A percentile compares a stretch with the other conserved stretches of the same genome.
Evolutionary conservation across 2,329 filamentous ascomycete genomes (phyloP).

Genomic region (Pochonia chlamydosporia): DNA sequence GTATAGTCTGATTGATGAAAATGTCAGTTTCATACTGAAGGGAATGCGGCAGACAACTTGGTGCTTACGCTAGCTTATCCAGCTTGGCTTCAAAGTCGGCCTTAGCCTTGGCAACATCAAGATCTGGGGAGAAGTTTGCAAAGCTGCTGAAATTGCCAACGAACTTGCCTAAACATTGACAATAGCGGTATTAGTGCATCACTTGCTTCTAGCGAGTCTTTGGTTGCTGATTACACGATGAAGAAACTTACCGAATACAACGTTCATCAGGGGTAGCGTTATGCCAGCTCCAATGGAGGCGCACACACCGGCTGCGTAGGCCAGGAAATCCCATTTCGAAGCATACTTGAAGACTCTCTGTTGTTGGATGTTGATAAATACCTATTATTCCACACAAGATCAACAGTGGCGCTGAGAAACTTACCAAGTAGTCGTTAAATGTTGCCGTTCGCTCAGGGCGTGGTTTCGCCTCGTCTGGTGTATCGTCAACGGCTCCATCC

Average conservation of each 20-base stretch:
- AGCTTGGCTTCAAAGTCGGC: slow-evolving; percentile 34
- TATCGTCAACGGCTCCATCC: background rate
- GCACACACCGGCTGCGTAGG: slow-evolving; percentile 40
- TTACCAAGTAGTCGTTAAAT: slow-evolving; percentile 38
- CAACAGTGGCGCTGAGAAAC: background rate
- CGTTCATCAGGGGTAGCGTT: slow-evolving; percentile 54
- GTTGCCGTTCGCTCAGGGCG: slow-evolving; percentile 33
- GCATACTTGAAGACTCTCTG: slow-evolving; percentile 50
- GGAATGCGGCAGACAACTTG: too few species aligned
- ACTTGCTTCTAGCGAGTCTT: too few species aligned
- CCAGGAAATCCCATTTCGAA: slow-evolving; percentile 43
- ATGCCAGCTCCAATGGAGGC: slow-evolving; percentile 47
- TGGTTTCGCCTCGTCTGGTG: background rate
- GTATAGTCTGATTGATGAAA: slow-evolving; percentile 43
- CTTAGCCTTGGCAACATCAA: slow-evolving; percentile 20
- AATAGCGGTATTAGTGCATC: too few species aligned
- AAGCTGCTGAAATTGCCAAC: slow-evolving; percentile 43
- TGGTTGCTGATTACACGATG: too few species aligned
- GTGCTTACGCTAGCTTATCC: slow-evolving; percentile 41
- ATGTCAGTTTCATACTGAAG: background rate
- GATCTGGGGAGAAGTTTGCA: slow-evolving; percentile 24
- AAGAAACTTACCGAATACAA: slow-evolving; percentile 43
- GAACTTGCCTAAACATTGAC: slow-evolving; percentile 28
- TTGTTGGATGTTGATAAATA: background rate
- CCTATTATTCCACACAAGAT: background rate